Percentiles rank a stretch among this genome's conserved stretches.
These are phyloP conservation scores for Oxytropis ochrocephala DNA, from an alignment of 306 rosid species.

Conservation along the genomic window DNA sequence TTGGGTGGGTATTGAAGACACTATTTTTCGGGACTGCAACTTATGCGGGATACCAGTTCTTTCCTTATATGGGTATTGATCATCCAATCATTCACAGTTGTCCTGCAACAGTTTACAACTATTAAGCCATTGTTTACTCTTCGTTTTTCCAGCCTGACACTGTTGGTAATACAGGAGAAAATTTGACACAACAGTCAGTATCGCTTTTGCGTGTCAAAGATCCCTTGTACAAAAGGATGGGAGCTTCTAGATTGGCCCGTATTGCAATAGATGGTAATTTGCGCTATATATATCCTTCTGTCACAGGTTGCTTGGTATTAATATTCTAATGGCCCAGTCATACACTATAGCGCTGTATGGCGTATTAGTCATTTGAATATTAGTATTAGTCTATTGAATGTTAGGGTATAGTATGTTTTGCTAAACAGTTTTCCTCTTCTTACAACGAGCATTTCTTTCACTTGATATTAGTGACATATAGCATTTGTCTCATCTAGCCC, in stretches of 20 bases:
- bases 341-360: neutral
- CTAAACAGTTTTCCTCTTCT: neutral
- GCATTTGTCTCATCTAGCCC: neutral
- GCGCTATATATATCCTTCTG: neutral
- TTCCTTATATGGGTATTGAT: conserved; percentile 78
- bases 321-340: neutral
- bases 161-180: conserved; percentile 56
- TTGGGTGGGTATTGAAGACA: conserved; percentile 76
- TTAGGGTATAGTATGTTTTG: neutral
- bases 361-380: neutral
- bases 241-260: conserved; percentile 84
- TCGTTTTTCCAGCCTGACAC: conserved; percentile 19
- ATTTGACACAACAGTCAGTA: conserved; percentile 82
- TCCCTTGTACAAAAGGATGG: conserved; percentile 91
- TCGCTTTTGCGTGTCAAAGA: conserved; percentile 85
- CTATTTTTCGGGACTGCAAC: conserved; percentile 77
- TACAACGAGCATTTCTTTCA: neutral
- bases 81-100: neutral
- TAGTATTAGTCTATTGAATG: neutral
- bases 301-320: neutral
- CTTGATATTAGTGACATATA: neutral
- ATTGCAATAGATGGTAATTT: conserved; percentile 75
- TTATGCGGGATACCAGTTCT: conserved; percentile 60
- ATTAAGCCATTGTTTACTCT: neutral
- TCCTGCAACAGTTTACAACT: neutral